A percentile compares a stretch with the other conserved stretches of the same genome.
These are phyloP conservation scores for Aspergillus haitiensis DNA, from an alignment of 495 filamentous ascomycete species.

Conservation along the genomic window DNA sequence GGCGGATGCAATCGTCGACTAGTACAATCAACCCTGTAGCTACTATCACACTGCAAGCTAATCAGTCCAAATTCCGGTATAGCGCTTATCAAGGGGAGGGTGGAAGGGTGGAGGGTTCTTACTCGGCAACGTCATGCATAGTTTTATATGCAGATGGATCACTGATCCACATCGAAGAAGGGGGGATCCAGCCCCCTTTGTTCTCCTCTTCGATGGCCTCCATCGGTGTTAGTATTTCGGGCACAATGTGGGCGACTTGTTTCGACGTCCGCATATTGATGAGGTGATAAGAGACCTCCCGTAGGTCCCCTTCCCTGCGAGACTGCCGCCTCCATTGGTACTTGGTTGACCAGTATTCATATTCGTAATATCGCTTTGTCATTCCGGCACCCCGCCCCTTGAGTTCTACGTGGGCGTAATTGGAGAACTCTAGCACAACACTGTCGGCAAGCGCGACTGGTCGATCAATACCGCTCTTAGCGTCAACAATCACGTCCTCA, in stretches of 20 bases:
- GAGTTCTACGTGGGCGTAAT: constrained; percentile 92
- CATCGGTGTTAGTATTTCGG: constrained; percentile 68
- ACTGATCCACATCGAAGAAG: constrained; percentile 84
- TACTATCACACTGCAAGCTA: constrained; percentile 70
- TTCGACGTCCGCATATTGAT: constrained; percentile 62
- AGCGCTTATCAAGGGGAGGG: neutral
- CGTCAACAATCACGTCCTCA: constrained; percentile 33
- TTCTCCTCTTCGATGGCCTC: constrained; percentile 71
- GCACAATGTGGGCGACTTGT: constrained; percentile 78
- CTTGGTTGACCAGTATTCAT: constrained; percentile 84
- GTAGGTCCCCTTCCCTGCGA: constrained; percentile 59
- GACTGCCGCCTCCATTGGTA: constrained; percentile 83
- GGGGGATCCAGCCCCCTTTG: constrained; percentile 89
- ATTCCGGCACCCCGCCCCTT: constrained; percentile 66
- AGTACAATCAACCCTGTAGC: constrained; percentile 87
- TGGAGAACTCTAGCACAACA: constrained; percentile 90
- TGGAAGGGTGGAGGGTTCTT: constrained; percentile 48
- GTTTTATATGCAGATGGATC: constrained; percentile 66
- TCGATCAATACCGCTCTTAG: constrained; percentile 26
- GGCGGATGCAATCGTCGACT: constrained; percentile 88
- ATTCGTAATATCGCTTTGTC: constrained; percentile 74
- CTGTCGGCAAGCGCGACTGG: constrained; percentile 60
- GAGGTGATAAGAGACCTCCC: constrained; percentile 74
- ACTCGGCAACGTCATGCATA: constrained; percentile 86
- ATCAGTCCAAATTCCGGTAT: constrained; percentile 23